Conservation (phyloP, 2,329 filamentous ascomycete species). For the Aspergillus unguis region DNA sequence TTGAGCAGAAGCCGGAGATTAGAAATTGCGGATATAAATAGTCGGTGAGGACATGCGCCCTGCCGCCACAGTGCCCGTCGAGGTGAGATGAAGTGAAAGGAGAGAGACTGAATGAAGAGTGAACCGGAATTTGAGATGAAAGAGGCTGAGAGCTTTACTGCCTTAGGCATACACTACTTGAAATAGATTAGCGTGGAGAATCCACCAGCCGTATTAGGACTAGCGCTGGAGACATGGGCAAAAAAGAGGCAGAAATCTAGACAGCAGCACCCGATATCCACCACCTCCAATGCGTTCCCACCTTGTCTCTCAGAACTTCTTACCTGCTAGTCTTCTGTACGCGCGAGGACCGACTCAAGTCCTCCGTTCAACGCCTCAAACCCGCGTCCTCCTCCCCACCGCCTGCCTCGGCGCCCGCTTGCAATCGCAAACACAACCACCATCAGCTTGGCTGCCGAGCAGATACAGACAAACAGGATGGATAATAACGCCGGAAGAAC, state of each 20-base stretch:
- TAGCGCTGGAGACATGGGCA: not conserved
- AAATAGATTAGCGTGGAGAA: not conserved
- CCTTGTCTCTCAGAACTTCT: slow-evolving; percentile 18
- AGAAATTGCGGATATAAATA: too few relatives aligned
- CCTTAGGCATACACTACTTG: slow-evolving; percentile 2
- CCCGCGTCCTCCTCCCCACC: not conserved
- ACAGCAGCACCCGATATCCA: not conserved
- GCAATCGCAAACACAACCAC: slow-evolving; percentile 9
- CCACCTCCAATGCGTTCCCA: slow-evolving; percentile 24
- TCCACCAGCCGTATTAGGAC: not conserved
- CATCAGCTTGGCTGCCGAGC: slow-evolving; percentile 5
- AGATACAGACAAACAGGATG: slow-evolving; percentile 12
- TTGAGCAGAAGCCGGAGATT: too few relatives aligned
- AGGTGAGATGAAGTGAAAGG: not conserved
- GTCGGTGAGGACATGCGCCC: too few relatives aligned
- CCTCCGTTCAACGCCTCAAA: not conserved
- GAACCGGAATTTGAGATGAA: not conserved
- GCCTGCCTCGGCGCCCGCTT: not conserved
- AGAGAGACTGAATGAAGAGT: slow-evolving; percentile 3
- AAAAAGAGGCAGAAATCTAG: too few relatives aligned
- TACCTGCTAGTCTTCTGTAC: slow-evolving; percentile 10
- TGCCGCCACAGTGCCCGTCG: not conserved
- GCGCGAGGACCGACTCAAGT: not conserved
- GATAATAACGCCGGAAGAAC: slow-evolving; percentile 33
- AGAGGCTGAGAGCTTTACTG: not conserved